phyloP scores from a whole-genome alignment of 1,284 basidiomycete genomes.

The Apiotrichum domesticum region DNA sequence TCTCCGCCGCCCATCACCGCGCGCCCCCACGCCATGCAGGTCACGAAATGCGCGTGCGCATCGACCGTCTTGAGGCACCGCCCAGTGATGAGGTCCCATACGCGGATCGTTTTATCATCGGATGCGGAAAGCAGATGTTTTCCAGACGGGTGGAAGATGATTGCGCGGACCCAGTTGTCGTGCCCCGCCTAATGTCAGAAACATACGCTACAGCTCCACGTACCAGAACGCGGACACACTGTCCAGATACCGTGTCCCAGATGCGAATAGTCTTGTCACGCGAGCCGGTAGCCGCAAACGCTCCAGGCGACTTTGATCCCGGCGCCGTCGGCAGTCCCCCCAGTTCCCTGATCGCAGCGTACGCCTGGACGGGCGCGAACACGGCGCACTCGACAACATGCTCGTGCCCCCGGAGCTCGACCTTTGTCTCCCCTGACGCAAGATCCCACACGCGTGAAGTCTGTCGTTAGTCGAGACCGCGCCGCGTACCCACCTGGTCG shows the following conservation, averaged over 20 bases:
- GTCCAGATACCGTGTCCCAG: conserved; percentile 76
- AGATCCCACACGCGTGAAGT: conserved; percentile 77
- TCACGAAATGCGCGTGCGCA: conserved; percentile 78
- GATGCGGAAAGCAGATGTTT: conserved; percentile 80
- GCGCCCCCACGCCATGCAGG: conserved; percentile 73
- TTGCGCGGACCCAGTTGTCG: conserved; percentile 76
- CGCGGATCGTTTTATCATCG: conserved; percentile 82
- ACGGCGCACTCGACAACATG: conserved; percentile 76
- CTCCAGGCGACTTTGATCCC: conserved; percentile 47
- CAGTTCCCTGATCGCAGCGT: conserved; percentile 69
- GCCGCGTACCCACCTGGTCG: conserved; percentile 60
- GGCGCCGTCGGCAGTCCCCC: conserved; percentile 59
- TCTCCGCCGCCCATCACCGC: conserved; percentile 47
- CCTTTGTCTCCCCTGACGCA: conserved; percentile 66
- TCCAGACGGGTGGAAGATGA: conserved; percentile 78
- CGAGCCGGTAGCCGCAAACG: conserved; percentile 72
- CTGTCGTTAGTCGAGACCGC: conserved; percentile 46
- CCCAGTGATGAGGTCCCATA: conserved; percentile 73
- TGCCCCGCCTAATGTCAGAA: conserved; percentile 56
- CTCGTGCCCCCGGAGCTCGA: conserved; percentile 79
- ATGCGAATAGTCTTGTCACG: conserved; percentile 82
- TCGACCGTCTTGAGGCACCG: conserved; percentile 79
- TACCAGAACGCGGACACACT: conserved; percentile 61
- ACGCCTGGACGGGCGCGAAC: conserved; percentile 71
- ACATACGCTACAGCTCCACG: conserved; percentile 23